Base-by-base conservation (phyloP, 2,329 filamentous ascomycete species). In the Pestalotiopsis sp. region DNA sequence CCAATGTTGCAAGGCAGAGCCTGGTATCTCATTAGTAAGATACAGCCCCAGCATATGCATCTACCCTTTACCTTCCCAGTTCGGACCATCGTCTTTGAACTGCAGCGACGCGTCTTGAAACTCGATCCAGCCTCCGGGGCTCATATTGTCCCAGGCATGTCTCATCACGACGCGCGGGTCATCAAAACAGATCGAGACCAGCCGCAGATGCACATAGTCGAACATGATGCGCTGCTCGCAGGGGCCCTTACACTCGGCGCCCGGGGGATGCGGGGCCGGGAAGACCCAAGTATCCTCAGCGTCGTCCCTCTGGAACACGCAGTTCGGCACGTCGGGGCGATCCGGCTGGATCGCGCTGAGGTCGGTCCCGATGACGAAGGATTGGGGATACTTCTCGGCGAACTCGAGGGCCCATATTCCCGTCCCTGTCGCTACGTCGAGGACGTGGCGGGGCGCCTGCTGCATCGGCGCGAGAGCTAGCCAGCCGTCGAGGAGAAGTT, bases 291-390 rank as follows among this genome's bases (percentile, higher is more conserved):
- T 14, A n/a, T 36, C 60, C 27, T 65, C 62, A 17, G 45, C 39
- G 11, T 65, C 62, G 38, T 49, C 41, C 45, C 41, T n/a, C 12
- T 52, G 39, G n/a, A 65, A 49, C 11, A 17, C 23, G 11, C 62
- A 65, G 12, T 65, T 65, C 13, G 62, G 62, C 9, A 49, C 20
- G 3, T 23, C 23, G 23, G 62, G 39, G 7, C 20, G 14, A 23
- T 31, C 36, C 4, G 41, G 62, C 12, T 65, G 62, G 4, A 65
- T 65, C 7, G 45, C 45, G 12, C 62, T 65, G 17, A 65, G 45
- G 62, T 65, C 62, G n/a, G 62, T 65, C 0, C 62, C 62, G 25
- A 65, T 65, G 2, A 65, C 62, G n/a, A 14, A 27, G 4, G 62
- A 65, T 5, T 49, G 17, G 7, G 62, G 62, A n/a, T 20, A 41